These are phyloP conservation scores for Nevesoporus exiguus DNA, from an alignment of 768 basidiomycete species.

Conservation along the genomic window DNA sequence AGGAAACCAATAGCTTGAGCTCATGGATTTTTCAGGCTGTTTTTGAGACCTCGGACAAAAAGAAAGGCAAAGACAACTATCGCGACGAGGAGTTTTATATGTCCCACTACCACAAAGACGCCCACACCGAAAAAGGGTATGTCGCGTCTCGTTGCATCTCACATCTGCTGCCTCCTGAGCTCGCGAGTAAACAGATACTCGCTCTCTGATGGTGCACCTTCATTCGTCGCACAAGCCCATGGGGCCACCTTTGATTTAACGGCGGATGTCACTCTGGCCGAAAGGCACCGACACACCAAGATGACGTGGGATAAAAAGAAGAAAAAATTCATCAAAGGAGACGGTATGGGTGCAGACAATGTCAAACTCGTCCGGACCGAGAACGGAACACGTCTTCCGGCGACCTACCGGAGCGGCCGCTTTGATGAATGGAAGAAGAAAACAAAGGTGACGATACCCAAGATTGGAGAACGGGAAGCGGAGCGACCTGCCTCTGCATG, in stretches of 20 bases:
- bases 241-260: conserved; percentile 79
- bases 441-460: conserved; percentile 67
- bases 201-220: conserved; percentile 79
- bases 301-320: conserved; percentile 95
- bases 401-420: conserved; percentile 87
- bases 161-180: neutral
- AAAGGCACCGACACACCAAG: conserved; percentile 54
- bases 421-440: conserved; percentile 95
- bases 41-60: conserved; percentile 54
- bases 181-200: conserved; percentile 62
- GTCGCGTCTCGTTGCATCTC: conserved; percentile 18
- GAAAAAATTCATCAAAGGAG: conserved; percentile 88
- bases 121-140: conserved; percentile 86
- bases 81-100: conserved; percentile 88
- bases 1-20: neutral
- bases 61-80: conserved; percentile 44
- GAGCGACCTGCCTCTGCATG: conserved; percentile 31
- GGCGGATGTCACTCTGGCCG: conserved; percentile 60
- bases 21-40: conserved; percentile 47
- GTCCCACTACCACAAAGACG: conserved; percentile 87
- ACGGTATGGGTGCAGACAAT: conserved; percentile 85
- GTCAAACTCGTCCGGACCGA: conserved; percentile 92
- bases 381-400: conserved; percentile 86
- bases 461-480: conserved; percentile 78
- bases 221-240: conserved; percentile 80